Evolutionary conservation across 345 rosid species (phyloP).

Genomic region (Dovyalis caffra): DNA sequence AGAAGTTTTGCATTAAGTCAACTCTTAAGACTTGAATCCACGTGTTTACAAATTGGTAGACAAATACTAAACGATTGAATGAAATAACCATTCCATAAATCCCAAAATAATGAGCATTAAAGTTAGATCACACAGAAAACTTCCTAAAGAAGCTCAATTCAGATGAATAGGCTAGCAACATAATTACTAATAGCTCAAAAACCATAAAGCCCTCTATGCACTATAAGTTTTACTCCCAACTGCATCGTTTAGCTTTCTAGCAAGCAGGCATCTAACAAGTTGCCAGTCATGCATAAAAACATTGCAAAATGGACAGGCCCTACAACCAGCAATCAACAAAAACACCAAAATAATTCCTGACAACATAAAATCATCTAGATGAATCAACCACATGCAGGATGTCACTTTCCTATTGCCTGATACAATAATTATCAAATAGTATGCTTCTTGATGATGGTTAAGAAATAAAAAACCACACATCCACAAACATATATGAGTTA

Average conservation of each 20-base stretch:
- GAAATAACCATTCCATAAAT: background rate
- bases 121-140: background rate
- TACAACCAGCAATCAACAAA: background rate
- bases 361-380: background rate
- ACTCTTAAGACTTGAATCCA: background rate
- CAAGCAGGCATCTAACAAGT: background rate
- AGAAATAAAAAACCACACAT: background rate
- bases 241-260: background rate
- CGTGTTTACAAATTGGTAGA: background rate
- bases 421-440: background rate
- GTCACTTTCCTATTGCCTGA: background rate
- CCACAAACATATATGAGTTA: slow-evolving; percentile 1
- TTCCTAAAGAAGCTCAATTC: background rate
- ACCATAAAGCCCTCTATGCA: background rate
- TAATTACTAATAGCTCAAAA: background rate
- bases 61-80: background rate
- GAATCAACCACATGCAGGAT: background rate
- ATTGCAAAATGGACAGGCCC: background rate
- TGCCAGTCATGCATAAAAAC: background rate
- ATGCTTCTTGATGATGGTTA: slow-evolving; percentile 1
- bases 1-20: background rate
- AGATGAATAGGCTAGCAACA: background rate
- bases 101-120: background rate
- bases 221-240: background rate
- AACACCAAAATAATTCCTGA: background rate